These are phyloP conservation scores for Solanum microdontum DNA, from an alignment of 257 asterid genomes.

Conservation along the genomic window DNA sequence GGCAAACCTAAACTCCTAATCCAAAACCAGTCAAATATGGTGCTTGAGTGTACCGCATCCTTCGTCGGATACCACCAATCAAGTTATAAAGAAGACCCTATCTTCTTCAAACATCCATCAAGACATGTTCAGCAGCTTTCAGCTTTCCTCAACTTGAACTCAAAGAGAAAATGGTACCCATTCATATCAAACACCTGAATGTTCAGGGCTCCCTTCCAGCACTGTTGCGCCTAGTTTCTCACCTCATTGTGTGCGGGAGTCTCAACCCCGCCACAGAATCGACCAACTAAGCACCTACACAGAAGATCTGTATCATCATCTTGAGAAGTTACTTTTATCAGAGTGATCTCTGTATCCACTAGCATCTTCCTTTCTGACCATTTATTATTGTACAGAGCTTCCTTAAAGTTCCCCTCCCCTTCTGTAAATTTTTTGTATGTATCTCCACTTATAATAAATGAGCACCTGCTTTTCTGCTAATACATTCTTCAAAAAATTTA, in stretches of 20 bases:
- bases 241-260: neutral
- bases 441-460: neutral
- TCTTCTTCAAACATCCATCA: neutral
- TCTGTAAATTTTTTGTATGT: neutral
- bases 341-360: neutral
- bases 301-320: neutral
- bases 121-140: neutral
- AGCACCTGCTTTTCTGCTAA: neutral
- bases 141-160: neutral
- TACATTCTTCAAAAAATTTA: neutral
- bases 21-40: neutral
- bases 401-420: neutral
- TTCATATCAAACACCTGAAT: neutral
- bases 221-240: neutral
- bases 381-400: neutral
- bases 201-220: neutral
- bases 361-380: neutral
- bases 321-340: neutral
- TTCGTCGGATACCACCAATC: neutral
- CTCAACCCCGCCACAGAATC: neutral
- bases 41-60: neutral
- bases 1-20: neutral
- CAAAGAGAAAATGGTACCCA: neutral
- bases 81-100: neutral
- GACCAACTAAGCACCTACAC: neutral